A percentile compares a stretch with the other conserved stretches of the same genome.
Evolutionary conservation across 495 filamentous ascomycete species (phyloP).

Genomic region (Cetradonia linearis): DNA sequence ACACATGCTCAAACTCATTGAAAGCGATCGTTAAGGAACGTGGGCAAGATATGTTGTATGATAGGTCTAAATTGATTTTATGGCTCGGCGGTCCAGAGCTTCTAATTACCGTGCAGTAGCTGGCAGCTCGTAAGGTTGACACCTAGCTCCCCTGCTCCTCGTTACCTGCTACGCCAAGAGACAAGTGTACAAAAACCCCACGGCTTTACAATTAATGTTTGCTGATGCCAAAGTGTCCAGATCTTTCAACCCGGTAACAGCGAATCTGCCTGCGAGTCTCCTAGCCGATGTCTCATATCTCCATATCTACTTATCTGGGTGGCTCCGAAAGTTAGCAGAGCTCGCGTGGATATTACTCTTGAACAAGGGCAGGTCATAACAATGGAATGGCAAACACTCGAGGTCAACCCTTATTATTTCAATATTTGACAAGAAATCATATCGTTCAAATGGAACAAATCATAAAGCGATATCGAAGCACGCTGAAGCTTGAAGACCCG

Average conservation of each 20-base stretch:
- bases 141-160: background rate
- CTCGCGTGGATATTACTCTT: background rate
- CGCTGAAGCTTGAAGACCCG: background rate
- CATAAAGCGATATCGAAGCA: background rate
- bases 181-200: background rate
- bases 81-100: background rate
- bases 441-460: background rate
- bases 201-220: conserved; percentile 5
- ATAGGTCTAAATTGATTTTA: background rate
- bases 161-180: background rate
- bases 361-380: background rate
- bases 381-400: background rate
- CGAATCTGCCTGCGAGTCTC: background rate
- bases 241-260: background rate
- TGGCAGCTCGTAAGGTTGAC: conserved; percentile 3
- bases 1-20: background rate
- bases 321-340: no score
- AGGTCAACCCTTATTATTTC: background rate
- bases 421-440: background rate
- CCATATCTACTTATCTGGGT: background rate
- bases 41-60: background rate
- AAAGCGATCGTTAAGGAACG: background rate
- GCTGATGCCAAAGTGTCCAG: background rate
- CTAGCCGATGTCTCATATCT: background rate
- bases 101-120: background rate